Conservation (phyloP, 2,329 filamentous ascomycete genomes). For the Apiospora hydei region DNA sequence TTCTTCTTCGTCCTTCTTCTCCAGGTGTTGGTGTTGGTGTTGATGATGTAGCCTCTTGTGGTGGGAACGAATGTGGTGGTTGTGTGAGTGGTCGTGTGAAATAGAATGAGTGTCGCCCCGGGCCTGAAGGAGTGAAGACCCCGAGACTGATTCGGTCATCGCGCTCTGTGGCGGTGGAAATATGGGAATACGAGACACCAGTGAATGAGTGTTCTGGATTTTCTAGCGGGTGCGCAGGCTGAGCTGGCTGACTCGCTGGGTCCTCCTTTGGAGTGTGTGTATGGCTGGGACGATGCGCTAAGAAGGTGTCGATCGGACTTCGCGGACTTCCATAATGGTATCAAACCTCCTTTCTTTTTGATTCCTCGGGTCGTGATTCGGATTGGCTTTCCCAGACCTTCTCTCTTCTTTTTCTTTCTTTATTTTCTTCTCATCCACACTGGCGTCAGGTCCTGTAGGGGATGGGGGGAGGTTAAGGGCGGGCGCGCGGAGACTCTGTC, state of each 20-base stretch:
- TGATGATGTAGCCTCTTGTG: conserved; percentile 27
- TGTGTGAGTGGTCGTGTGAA: conserved; percentile 40
- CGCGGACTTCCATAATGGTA: conserved; percentile 13
- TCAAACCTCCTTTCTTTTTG: conserved; percentile 8
- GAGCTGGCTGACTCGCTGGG: conserved; percentile 33
- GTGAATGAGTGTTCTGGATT: conserved; percentile 35
- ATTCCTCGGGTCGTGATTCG: conserved; percentile 5
- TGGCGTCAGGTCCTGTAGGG: neutral
- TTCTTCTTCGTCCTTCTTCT: conserved; percentile 4
- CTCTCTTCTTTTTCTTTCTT: neutral
- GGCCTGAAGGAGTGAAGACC: conserved; percentile 59
- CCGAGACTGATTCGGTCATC: conserved; percentile 54
- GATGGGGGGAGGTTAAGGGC: neutral
- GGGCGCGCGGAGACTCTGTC: conserved; percentile 18
- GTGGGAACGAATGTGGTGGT: conserved; percentile 44
- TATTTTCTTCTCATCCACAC: neutral
- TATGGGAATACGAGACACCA: conserved; percentile 43
- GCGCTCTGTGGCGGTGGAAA: conserved; percentile 46
- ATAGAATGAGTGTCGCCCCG: conserved; percentile 40
- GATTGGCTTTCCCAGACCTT: conserved; percentile 10
- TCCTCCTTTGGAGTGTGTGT: conserved; percentile 22
- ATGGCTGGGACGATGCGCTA: conserved; percentile 26
- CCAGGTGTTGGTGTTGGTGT: conserved; percentile 26
- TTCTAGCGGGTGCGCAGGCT: conserved; percentile 32
- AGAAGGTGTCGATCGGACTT: conserved; percentile 27